These are phyloP conservation scores for Delitschia confertaspora DNA, from an alignment of 495 filamentous ascomycete genomes.

Conservation along the genomic window DNA sequence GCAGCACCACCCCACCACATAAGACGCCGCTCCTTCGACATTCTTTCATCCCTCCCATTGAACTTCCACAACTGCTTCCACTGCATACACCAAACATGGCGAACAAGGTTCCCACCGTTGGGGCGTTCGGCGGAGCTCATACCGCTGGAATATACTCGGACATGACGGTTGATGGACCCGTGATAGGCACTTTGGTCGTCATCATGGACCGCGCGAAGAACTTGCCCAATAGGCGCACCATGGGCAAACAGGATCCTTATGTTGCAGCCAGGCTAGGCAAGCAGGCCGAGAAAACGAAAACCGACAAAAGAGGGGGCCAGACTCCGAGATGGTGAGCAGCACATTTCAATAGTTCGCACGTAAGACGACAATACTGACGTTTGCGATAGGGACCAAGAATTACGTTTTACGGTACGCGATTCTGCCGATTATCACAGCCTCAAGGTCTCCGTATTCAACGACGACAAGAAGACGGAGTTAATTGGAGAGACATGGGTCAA, in stretches of 20 bases:
- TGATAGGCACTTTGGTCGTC: constrained; percentile 86
- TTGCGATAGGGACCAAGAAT: constrained; percentile 78
- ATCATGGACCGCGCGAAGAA: constrained; percentile 83
- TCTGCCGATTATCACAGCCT: constrained; percentile 90
- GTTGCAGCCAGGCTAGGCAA: constrained; percentile 90
- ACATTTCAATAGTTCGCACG: background rate
- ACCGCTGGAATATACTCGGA: constrained; percentile 93
- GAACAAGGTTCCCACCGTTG: constrained; percentile 22
- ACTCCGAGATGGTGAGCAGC: constrained; percentile 80
- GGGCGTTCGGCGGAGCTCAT: constrained; percentile 41
- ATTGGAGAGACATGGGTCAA: constrained; percentile 90
- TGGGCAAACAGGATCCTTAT: constrained; percentile 98
- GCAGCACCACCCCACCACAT: background rate
- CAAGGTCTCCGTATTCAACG: constrained; percentile 93
- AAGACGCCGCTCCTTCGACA: background rate
- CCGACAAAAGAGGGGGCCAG: constrained; percentile 88
- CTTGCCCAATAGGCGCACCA: constrained; percentile 87
- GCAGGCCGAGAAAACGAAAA: constrained; percentile 95
- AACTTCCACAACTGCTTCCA: background rate
- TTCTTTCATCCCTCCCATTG: constrained; percentile 1
- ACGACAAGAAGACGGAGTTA: constrained; percentile 91
- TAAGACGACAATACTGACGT: constrained; percentile 25
- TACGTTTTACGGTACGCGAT: constrained; percentile 92
- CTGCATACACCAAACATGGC: too few species aligned
- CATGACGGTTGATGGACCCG: constrained; percentile 87